phyloP scores from a whole-genome alignment of 495 filamentous ascomycete genomes.

The Tuber melanosporum region DNA sequence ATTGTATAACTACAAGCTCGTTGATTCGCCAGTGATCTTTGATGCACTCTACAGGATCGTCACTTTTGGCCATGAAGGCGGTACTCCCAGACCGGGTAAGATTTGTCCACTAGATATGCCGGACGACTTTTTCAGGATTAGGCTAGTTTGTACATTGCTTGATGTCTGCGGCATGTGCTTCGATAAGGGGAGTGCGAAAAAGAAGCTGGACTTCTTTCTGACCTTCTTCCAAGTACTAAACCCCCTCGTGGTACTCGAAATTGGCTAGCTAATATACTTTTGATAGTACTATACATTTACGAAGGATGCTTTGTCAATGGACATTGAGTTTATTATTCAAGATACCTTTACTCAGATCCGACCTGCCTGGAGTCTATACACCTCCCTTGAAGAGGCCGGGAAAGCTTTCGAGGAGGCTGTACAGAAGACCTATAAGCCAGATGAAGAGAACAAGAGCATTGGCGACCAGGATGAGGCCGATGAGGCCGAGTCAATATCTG shows the following conservation, averaged over 20 bases:
- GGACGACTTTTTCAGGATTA: constrained; percentile 93
- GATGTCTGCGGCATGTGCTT: constrained; percentile 97
- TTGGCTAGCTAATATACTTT: constrained; percentile 43
- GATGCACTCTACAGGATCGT: constrained; percentile 91
- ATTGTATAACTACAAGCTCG: constrained; percentile 95
- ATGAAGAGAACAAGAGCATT: constrained; percentile 61
- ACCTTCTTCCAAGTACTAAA: constrained; percentile 73
- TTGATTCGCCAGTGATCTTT: constrained; percentile 92
- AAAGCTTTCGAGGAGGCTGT: constrained; percentile 80
- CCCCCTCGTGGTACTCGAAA: neutral
- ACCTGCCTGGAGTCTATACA: constrained; percentile 84
- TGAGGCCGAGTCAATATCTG: constrained; percentile 48
- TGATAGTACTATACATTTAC: constrained; percentile 76
- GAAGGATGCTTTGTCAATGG: constrained; percentile 93
- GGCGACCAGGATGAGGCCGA: constrained; percentile 61
- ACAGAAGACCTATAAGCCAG: constrained; percentile 75
- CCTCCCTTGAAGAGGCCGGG: constrained; percentile 73
- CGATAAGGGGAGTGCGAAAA: constrained; percentile 83
- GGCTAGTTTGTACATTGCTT: constrained; percentile 77
- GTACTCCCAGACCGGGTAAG: constrained; percentile 70
- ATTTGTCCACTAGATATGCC: constrained; percentile 72
- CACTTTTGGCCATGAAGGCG: constrained; percentile 80
- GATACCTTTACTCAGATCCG: constrained; percentile 77
- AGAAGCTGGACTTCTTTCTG: constrained; percentile 97
- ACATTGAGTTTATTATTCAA: constrained; percentile 93